Percentiles rank a stretch among this genome's conserved stretches.
phyloP scores from a whole-genome alignment of 2,329 filamentous ascomycete genomes.

The Malbranchea cinnamomea region DNA sequence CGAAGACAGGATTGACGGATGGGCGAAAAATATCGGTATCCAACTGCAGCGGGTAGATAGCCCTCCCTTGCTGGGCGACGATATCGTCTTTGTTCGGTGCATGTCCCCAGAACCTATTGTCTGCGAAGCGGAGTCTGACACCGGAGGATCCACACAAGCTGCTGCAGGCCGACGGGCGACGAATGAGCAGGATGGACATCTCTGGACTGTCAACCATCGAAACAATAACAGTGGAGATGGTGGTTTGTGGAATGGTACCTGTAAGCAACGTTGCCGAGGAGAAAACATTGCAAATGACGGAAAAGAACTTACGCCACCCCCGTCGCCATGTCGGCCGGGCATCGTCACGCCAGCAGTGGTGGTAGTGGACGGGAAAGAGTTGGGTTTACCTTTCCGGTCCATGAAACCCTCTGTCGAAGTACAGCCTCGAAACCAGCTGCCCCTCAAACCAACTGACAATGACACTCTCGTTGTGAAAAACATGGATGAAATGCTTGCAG shows the following conservation, averaged over 20 bases:
- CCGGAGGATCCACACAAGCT: slow-evolving; percentile 26
- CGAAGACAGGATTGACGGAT: slow-evolving; percentile 7
- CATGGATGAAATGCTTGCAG: slow-evolving; percentile 3
- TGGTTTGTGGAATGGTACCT: slow-evolving; percentile 36
- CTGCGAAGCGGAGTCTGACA: slow-evolving; percentile 60
- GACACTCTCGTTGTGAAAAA: slow-evolving; percentile 4
- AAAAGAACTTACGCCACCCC: too few relatives aligned
- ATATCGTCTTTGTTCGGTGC: slow-evolving; percentile 68
- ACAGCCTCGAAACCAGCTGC: slow-evolving; percentile 3
- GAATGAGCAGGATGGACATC: slow-evolving; percentile 45
- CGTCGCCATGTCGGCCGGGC: too few relatives aligned
- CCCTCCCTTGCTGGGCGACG: slow-evolving; percentile 77
- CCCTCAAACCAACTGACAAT: slow-evolving; percentile 6
- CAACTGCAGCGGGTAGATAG: slow-evolving; percentile 40
- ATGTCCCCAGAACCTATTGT: slow-evolving; percentile 71
- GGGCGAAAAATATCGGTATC: slow-evolving; percentile 13
- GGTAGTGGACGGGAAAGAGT: not conserved
- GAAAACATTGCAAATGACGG: slow-evolving; percentile 7
- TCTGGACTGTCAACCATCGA: slow-evolving; percentile 64
- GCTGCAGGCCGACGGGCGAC: slow-evolving; percentile 9
- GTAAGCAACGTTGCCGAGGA: slow-evolving; percentile 14
- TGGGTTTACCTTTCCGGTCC: slow-evolving; percentile 4
- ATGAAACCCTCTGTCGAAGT: slow-evolving; percentile 1
- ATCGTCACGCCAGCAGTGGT: slow-evolving; percentile 16
- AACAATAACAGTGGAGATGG: slow-evolving; percentile 24